phyloP scores from a whole-genome alignment of 1,284 basidiomycete genomes.

The Gomphus bonarii region DNA sequence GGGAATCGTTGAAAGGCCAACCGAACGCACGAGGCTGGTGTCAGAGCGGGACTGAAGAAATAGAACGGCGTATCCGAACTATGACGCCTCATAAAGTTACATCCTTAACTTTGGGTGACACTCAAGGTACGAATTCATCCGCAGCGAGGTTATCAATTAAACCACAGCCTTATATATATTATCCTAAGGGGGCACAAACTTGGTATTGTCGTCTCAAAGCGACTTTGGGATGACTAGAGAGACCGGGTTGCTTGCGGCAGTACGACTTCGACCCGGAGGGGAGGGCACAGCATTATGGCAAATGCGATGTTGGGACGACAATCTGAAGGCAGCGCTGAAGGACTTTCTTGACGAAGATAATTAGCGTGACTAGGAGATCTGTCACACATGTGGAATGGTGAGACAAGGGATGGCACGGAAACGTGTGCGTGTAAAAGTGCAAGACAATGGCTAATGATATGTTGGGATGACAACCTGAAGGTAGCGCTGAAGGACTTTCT shows the following conservation, averaged over 20 bases:
- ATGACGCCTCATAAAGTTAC: neutral
- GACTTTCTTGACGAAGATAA: neutral
- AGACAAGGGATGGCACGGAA: too few species aligned
- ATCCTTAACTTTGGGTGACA: neutral
- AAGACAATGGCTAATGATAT: slow-evolving; percentile 17
- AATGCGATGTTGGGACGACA: slow-evolving; percentile 13
- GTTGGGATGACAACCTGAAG: slow-evolving; percentile 11
- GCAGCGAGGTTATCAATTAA: neutral
- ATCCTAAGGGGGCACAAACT: neutral
- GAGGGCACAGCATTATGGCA: slow-evolving; percentile 17
- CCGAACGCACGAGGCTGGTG: slow-evolving; percentile 12
- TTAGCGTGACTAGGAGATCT: too few species aligned
- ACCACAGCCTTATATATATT: too few species aligned
- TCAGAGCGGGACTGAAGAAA: neutral
- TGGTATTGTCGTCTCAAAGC: neutral
- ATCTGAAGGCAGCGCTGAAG: slow-evolving; percentile 4
- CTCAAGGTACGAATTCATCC: neutral
- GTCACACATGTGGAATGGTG: too few species aligned
- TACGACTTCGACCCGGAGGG: slow-evolving; percentile 15
- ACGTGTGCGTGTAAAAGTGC: too few species aligned
- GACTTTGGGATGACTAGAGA: neutral
- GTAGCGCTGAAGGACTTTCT: neutral
- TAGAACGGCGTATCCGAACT: neutral
- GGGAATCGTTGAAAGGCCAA: slow-evolving; percentile 38
- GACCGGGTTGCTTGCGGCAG: slow-evolving; percentile 4